These are phyloP conservation scores for Orychophragmus violaceus DNA, from an alignment of 345 rosid genomes.

Conservation along the genomic window DNA sequence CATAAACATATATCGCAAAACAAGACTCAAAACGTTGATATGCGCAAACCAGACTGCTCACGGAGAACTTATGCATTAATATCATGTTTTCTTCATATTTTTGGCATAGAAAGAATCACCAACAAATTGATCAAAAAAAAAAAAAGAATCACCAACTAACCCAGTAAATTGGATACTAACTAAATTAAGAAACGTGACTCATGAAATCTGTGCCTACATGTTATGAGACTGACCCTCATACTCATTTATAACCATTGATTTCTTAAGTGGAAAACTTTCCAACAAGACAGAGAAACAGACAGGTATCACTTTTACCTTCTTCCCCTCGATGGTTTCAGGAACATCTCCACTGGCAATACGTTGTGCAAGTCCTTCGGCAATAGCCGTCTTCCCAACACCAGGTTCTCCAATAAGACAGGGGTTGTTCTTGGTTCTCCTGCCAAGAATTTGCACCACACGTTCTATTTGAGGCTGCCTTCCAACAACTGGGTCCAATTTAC, in stretches of 20 bases:
- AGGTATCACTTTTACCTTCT: constrained; percentile 53
- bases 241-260: not conserved
- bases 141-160: not conserved
- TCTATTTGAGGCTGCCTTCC: constrained; percentile 98
- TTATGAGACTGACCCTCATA: not conserved
- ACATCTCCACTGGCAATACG: constrained; percentile 90
- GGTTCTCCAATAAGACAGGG: constrained; percentile 99
- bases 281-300: constrained; percentile 1
- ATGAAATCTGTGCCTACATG: not conserved
- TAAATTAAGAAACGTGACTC: not conserved
- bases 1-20: not conserved
- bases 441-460: constrained; percentile 93
- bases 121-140: no score
- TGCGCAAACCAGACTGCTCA: not conserved
- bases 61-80: not conserved
- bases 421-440: constrained; percentile 94
- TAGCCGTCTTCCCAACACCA: constrained; percentile 99
- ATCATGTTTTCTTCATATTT: not conserved
- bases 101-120: not conserved
- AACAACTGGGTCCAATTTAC: constrained; percentile 97
- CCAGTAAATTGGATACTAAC: not conserved
- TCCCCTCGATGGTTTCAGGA: constrained; percentile 96
- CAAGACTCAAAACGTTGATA: not conserved
- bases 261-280: not conserved
- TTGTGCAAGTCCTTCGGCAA: constrained; percentile 99